Conservation (phyloP, 2,329 filamentous ascomycete genomes). For the Pseudonectria buxi region DNA sequence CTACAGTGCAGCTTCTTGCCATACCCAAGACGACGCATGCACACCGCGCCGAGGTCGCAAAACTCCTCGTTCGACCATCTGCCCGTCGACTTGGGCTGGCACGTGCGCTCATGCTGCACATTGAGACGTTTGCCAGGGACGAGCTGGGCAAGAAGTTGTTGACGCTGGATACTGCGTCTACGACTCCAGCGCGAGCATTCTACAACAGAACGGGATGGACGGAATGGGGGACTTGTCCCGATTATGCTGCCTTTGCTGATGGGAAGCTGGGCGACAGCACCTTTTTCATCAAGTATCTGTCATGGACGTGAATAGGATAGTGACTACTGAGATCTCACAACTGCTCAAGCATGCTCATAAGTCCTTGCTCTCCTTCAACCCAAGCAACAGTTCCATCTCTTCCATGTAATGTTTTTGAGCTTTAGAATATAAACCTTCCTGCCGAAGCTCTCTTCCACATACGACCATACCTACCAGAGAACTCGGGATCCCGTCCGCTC, state of each 20-base stretch:
- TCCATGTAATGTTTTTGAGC: too few relatives aligned
- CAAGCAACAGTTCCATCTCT: too few relatives aligned
- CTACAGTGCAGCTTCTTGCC: conserved; percentile 14
- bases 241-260: conserved; percentile 16
- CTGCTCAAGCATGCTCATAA: too few relatives aligned
- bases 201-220: conserved; percentile 19
- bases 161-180: conserved; percentile 20
- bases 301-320: too few relatives aligned
- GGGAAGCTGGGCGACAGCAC: conserved; percentile 11
- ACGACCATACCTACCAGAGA: too few relatives aligned
- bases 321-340: too few relatives aligned
- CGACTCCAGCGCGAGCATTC: conserved; percentile 19
- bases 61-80: conserved; percentile 20
- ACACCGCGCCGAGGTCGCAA: conserved; percentile 21
- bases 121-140: conserved; percentile 13
- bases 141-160: conserved; percentile 15
- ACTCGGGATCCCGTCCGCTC: too few relatives aligned
- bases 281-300: conserved; percentile 16
- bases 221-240: conserved; percentile 23
- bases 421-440: too few relatives aligned
- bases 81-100: conserved; percentile 15
- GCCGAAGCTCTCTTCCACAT: too few relatives aligned
- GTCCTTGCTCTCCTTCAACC: too few relatives aligned
- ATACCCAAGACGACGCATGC: conserved; percentile 20
- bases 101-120: conserved; percentile 15